Conservation (phyloP, 768 basidiomycete genomes). For the Leccinum longicurvipes region DNA sequence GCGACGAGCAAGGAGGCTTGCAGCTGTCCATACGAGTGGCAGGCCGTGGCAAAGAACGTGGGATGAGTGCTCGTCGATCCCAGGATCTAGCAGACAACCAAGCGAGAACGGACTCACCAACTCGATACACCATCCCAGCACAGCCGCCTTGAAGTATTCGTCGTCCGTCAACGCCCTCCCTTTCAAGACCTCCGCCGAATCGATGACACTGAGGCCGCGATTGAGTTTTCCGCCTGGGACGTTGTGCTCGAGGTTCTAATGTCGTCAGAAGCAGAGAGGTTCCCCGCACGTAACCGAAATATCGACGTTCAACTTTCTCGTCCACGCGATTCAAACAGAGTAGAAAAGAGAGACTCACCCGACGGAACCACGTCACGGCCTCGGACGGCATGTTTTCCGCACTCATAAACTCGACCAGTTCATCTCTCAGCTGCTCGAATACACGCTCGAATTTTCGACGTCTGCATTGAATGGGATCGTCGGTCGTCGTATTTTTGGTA, state of each 20-base stretch:
- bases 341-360: constrained; percentile 44
- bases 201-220: constrained; percentile 92
- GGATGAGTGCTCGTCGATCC: background rate
- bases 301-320: background rate
- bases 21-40: constrained; percentile 28
- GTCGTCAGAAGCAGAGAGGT: background rate
- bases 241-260: constrained; percentile 85
- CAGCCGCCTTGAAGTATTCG: constrained; percentile 45
- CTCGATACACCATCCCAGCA: constrained; percentile 95
- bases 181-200: constrained; percentile 85
- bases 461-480: constrained; percentile 34
- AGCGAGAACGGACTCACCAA: constrained; percentile 47
- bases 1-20: constrained; percentile 96
- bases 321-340: background rate
- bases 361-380: constrained; percentile 78
- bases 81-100: background rate
- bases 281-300: background rate
- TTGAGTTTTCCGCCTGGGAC: constrained; percentile 95
- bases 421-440: constrained; percentile 68
- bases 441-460: constrained; percentile 67
- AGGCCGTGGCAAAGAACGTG: background rate
- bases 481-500: background rate
- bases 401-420: constrained; percentile 69
- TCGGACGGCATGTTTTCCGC: constrained; percentile 77
- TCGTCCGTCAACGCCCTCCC: constrained; percentile 59